A percentile compares a stretch with the other conserved stretches of the same genome.
phyloP scores from a whole-genome alignment of 805 yeast species.

The Wilhelminamyces savonicus region DNA sequence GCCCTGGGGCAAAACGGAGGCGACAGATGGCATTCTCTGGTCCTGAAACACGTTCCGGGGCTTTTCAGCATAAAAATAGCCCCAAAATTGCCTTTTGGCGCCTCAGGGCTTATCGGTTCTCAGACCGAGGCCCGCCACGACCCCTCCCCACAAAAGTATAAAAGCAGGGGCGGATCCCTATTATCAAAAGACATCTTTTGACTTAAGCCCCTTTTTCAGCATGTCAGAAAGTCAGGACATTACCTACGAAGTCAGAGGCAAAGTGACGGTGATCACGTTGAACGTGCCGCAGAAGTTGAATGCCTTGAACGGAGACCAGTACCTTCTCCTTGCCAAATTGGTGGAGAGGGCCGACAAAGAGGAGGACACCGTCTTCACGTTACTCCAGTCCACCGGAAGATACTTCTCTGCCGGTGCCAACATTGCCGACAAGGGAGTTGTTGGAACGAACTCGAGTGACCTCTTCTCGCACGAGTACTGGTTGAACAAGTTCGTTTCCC shows the following conservation, averaged over 20 bases:
- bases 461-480: constrained; percentile 27
- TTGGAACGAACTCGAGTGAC: constrained; percentile 18
- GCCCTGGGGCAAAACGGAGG: no score
- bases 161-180: no score
- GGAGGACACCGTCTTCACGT: constrained; percentile 55
- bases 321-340: constrained; percentile 50
- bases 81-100: no score
- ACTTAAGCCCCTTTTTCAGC: constrained; percentile 3
- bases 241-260: constrained; percentile 38
- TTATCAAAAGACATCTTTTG: no score
- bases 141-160: no score
- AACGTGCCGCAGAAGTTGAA: constrained; percentile 57
- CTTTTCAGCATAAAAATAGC: no score
- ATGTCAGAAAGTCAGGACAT: constrained; percentile 21
- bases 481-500: constrained; percentile 56
- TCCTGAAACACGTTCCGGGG: no score
- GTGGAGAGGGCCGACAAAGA: constrained; percentile 60
- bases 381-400: constrained; percentile 64
- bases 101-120: no score
- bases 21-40: no score
- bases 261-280: constrained; percentile 56
- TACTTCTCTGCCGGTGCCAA: constrained; percentile 86
- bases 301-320: constrained; percentile 63
- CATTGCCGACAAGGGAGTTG: constrained; percentile 36
- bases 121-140: no score